Conservation (phyloP, 2,329 filamentous ascomycete genomes). For the Clonostachys byssicola region DNA sequence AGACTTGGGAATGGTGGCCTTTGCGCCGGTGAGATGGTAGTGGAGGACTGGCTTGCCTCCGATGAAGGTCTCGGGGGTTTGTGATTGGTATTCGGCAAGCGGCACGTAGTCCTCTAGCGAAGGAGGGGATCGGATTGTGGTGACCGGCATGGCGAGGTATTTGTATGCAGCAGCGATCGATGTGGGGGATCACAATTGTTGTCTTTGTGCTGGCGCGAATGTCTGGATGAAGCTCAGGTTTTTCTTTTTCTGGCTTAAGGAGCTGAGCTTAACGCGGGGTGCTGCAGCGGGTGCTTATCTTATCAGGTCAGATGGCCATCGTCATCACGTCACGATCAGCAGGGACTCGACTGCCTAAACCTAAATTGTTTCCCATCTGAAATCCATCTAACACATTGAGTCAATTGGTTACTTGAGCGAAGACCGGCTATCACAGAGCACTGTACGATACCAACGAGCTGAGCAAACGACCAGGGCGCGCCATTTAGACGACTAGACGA, state of each 20-base stretch:
- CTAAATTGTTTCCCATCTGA: too few species aligned
- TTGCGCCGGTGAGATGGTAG: conserved; percentile 51
- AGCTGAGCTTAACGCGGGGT: conserved; percentile 6
- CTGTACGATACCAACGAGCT: too few species aligned
- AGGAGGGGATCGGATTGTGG: conserved; percentile 54
- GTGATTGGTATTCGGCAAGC: conserved; percentile 65
- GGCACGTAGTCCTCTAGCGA: conserved; percentile 55
- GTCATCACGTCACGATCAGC: too few species aligned
- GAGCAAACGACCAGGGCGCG: too few species aligned
- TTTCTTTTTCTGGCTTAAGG: neutral
- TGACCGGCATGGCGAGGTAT: conserved; percentile 30
- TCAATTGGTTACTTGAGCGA: too few species aligned
- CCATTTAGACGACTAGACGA: too few species aligned
- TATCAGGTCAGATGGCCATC: too few species aligned
- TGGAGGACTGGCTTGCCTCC: conserved; percentile 69
- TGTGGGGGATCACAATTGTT: neutral
- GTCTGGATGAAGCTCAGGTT: neutral
- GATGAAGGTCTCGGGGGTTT: conserved; percentile 70
- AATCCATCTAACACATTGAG: too few species aligned
- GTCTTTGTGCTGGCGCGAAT: neutral
- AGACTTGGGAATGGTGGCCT: conserved; percentile 50
- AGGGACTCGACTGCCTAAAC: too few species aligned
- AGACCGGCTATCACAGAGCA: too few species aligned
- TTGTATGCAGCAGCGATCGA: neutral
- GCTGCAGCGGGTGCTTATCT: conserved; percentile 11